Evolutionary conservation across 768 basidiomycete species (phyloP), one percentile per base, ranked within the genome.

Genomic region (Termitomyces sp.): DNA sequence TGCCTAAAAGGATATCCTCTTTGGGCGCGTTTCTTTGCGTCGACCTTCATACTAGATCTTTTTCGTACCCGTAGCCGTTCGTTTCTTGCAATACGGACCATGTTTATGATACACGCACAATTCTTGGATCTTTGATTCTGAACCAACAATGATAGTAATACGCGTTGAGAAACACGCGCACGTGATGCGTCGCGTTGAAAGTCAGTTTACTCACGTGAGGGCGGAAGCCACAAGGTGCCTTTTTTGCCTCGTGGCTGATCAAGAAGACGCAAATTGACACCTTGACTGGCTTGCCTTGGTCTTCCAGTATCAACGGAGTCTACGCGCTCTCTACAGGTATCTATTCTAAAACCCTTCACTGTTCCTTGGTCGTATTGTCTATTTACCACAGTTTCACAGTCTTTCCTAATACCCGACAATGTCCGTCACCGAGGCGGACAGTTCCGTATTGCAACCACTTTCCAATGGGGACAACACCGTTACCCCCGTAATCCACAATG

Each of bases 1-100:
- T 20, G 70, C 82, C 52, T 81, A 53, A 47, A 43, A 32, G 38
- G 20, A 15, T 33, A 23, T 29, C 2, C 36, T 22, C 15, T 51
- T 10, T 38, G 16, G 13, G 15, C n/a, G 5, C 11, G n/a, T 36
- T 18, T 41, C 9, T 18, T 18, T 53, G 13, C 38, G 22, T 54
- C 25, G 42, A 35, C 20, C 36, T 51, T 50, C 12, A 33, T 56
- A 45, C 35, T 44, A 32, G 35, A 27, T 45, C 15, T n/a, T 38
- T 3, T 53, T 18, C 33, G n/a, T 32, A 33, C 6, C 1, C 25
- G 23, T 52, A 43, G 41, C 23, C 40, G 11, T 56, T 56, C 42
- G 0, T 25, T 56, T 39, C 23, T 36, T 54, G 39, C 38, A 27
- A 9, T 13, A 49, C 7, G 33, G 48, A 48, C 48, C 29, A 4